phyloP scores from a whole-genome alignment of 2,329 filamentous ascomycete genomes.

The Sclerotinia sclerotiorum region DNA sequence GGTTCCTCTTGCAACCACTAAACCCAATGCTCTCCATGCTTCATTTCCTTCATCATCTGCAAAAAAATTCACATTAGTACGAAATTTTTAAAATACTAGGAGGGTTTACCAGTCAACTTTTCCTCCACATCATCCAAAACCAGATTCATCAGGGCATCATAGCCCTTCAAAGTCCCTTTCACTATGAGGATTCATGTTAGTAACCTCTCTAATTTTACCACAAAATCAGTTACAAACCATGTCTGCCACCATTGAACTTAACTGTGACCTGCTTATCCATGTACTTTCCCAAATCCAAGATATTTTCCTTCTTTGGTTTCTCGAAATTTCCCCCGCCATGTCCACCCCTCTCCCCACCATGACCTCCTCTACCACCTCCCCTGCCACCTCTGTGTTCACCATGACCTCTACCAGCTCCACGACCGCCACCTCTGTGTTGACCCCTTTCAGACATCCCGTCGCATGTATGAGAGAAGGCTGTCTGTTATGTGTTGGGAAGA shows the following conservation, averaged over 20 bases:
- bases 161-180: slow-evolving; percentile 86
- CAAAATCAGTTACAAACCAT: slow-evolving; percentile 59
- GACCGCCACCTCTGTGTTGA: slow-evolving; percentile 28
- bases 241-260: slow-evolving; percentile 93
- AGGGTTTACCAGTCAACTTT: slow-evolving; percentile 71
- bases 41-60: slow-evolving; percentile 92
- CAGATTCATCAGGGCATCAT: slow-evolving; percentile 96
- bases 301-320: slow-evolving; percentile 97
- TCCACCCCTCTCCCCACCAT: slow-evolving; percentile 46
- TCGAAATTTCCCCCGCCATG: slow-evolving; percentile 54
- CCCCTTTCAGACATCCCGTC: slow-evolving; percentile 29
- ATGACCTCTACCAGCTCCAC: slow-evolving; percentile 26
- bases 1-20: slow-evolving; percentile 87
- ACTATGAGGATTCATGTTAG: slow-evolving; percentile 53
- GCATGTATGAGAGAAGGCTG: slow-evolving; percentile 16
- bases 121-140: slow-evolving; percentile 95
- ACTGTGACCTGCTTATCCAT: slow-evolving; percentile 95
- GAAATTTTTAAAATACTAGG: slow-evolving; percentile 1
- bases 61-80: slow-evolving; percentile 6
- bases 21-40: slow-evolving; percentile 62
- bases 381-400: slow-evolving; percentile 27
- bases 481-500: slow-evolving; percentile 1
- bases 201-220: background rate
- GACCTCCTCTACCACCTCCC: slow-evolving; percentile 36
- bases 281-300: slow-evolving; percentile 91